Conservation (phyloP, 352 stramenopile genomes). For the Phytophthora podocarpi region DNA sequence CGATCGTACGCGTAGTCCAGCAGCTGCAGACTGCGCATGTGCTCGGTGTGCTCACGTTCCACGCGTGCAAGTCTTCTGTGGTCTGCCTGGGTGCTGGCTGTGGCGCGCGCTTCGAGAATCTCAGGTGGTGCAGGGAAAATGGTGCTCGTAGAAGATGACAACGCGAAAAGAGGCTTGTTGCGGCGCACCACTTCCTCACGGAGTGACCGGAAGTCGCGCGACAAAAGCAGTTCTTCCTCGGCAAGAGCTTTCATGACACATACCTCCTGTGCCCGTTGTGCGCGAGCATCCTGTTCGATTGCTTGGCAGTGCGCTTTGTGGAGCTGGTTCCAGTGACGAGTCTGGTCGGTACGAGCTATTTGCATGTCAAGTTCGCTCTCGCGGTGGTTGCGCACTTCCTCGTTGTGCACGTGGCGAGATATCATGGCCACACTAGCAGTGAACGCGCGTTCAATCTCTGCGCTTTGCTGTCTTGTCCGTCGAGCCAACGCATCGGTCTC, state of each 20-base stretch:
- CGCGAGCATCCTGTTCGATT: constrained; percentile 46
- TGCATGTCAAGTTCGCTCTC: constrained; percentile 48
- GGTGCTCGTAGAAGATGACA: constrained; percentile 76
- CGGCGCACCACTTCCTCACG: constrained; percentile 53
- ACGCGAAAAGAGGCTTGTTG: constrained; percentile 54
- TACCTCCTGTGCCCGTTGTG: constrained; percentile 46
- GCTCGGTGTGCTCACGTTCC: constrained; percentile 66
- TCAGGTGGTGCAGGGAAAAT: constrained; percentile 69
- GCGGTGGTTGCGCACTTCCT: constrained; percentile 58
- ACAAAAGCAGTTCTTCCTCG: constrained; percentile 52
- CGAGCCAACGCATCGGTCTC: constrained; percentile 36
- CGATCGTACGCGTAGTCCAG: constrained; percentile 78
- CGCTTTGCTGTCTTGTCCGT: constrained; percentile 39
- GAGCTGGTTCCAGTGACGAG: constrained; percentile 48
- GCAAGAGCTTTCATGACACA: constrained; percentile 64
- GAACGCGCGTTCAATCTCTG: constrained; percentile 66
- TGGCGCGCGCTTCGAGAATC: constrained; percentile 64
- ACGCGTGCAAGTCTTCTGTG: constrained; percentile 45
- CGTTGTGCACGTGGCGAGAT: constrained; percentile 70
- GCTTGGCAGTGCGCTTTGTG: constrained; percentile 64
- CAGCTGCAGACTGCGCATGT: constrained; percentile 75
- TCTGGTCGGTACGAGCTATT: constrained; percentile 48
- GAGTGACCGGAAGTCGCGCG: constrained; percentile 43
- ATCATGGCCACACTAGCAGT: constrained; percentile 77
- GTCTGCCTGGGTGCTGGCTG: constrained; percentile 50